These are phyloP conservation scores for Camellia japonica DNA, from an alignment of 148 eudicot species.

Conservation along the genomic window DNA sequence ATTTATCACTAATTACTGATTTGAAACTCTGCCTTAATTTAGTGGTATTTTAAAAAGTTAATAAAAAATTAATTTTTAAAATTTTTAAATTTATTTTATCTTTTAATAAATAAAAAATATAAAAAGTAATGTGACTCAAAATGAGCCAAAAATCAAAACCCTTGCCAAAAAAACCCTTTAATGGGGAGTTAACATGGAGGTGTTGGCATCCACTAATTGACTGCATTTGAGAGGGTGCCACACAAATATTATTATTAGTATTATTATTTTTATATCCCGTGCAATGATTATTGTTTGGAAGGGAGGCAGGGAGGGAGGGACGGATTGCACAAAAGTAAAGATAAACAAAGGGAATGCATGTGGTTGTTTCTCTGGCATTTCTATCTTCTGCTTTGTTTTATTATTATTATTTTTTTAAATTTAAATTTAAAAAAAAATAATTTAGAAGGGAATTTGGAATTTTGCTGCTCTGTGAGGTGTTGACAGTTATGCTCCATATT, in stretches of 20 bases:
- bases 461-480: slow-evolving; percentile 19
- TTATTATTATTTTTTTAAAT: neutral
- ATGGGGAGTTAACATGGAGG: slow-evolving; percentile 1
- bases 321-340: slow-evolving; percentile 13
- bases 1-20: no score
- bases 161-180: no score
- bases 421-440: no score
- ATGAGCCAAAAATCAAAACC: no score
- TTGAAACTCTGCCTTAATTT: no score
- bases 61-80: no score
- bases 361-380: slow-evolving; percentile 37
- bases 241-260: slow-evolving; percentile 6
- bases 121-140: no score
- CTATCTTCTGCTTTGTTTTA: slow-evolving; percentile 15
- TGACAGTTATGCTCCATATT: slow-evolving; percentile 19
- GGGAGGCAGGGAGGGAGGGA: no score
- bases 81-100: no score
- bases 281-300: slow-evolving; percentile 38
- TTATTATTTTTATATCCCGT: slow-evolving; percentile 1
- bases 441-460: neutral
- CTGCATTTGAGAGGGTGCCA: neutral
- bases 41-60: no score
- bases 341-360: slow-evolving; percentile 43
- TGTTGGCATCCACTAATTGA: slow-evolving; percentile 21
- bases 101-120: no score